Evolutionary conservation across 805 yeast genomes (phyloP).

Genomic region (Candida ascalaphidarum): DNA sequence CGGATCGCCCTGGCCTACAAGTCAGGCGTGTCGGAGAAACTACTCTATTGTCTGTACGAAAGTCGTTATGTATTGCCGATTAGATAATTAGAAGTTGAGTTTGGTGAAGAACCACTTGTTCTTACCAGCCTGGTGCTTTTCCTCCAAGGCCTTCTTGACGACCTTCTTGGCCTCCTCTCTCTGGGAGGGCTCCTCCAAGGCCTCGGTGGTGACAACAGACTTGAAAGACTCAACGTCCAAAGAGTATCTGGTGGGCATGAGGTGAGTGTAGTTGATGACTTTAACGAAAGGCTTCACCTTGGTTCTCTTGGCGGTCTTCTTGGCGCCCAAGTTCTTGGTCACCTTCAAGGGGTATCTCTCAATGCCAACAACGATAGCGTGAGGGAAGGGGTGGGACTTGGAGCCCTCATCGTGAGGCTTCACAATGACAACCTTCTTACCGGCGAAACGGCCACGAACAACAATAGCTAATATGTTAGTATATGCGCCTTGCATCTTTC

Average conservation of each 20-base stretch:
- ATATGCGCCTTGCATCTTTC: no score
- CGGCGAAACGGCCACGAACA: slow-evolving; percentile 99
- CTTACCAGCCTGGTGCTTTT: slow-evolving; percentile 98
- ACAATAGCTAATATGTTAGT: slow-evolving; percentile 67
- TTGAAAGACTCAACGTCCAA: slow-evolving; percentile 95
- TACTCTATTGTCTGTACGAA: no score
- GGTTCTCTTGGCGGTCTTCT: slow-evolving; percentile 95
- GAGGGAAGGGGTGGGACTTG: slow-evolving; percentile 98
- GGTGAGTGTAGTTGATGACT: slow-evolving; percentile 98
- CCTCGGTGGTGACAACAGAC: slow-evolving; percentile 82
- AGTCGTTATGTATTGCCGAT: no score
- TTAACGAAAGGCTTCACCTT: slow-evolving; percentile 98
- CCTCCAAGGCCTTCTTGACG: slow-evolving; percentile 98
- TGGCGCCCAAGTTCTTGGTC: slow-evolving; percentile 88
- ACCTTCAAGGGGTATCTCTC: slow-evolving; percentile 98
- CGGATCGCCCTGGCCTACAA: no score
- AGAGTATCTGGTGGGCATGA: slow-evolving; percentile 99
- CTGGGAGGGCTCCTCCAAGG: slow-evolving; percentile 96
- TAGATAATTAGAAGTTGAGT: slow-evolving; percentile 65
- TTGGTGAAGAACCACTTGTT: slow-evolving; percentile 99
- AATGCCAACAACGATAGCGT: slow-evolving; percentile 98
- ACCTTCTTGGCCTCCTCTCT: slow-evolving; percentile 98
- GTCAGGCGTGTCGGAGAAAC: no score
- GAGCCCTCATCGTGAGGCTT: slow-evolving; percentile 98
- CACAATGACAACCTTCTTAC: slow-evolving; percentile 99